Percentiles rank a stretch among this genome's conserved stretches.
phyloP scores from a whole-genome alignment of 1,284 basidiomycete genomes.

The Cutaneotrichosporon mucoides region DNA sequence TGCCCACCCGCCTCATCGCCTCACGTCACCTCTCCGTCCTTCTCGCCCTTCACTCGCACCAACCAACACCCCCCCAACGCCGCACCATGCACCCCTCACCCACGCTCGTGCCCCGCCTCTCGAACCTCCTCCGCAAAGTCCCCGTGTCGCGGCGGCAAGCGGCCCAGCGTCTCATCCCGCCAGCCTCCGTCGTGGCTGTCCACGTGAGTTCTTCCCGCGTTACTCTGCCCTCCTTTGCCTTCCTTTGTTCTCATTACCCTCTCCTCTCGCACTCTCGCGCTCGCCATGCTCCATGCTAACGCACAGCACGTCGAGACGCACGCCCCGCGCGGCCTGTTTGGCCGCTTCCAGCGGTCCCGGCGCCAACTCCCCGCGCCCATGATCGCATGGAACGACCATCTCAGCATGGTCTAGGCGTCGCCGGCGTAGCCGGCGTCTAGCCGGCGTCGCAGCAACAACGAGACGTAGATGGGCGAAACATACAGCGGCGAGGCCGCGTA shows the following conservation, averaged over 20 bases:
- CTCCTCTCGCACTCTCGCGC: background rate
- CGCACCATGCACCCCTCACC: constrained; percentile 19
- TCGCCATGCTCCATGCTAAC: background rate
- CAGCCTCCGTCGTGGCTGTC: constrained; percentile 1
- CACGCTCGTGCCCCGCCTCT: constrained; percentile 18
- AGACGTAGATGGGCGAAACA: too few species aligned
- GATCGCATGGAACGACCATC: constrained; percentile 24
- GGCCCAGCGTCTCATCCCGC: background rate
- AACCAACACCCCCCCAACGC: background rate
- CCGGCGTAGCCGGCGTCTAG: too few species aligned
- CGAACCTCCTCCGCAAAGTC: constrained; percentile 1
- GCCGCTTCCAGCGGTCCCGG: background rate
- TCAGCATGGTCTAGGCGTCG: constrained; percentile 21
- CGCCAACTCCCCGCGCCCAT: background rate
- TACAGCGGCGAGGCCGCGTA: background rate
- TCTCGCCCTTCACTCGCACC: too few species aligned
- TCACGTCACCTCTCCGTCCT: too few species aligned
- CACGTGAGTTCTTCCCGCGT: constrained; percentile 4
- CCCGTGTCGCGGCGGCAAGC: too few species aligned
- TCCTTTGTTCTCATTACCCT: too few species aligned
- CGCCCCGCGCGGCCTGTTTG: constrained; percentile 3
- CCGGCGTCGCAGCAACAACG: too few species aligned
- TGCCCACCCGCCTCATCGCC: too few species aligned
- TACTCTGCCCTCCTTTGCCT: too few species aligned
- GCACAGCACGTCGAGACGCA: constrained; percentile 8